Evolutionary conservation across 371 early-diverging fungal species (phyloP).

Genomic region (Mycotypha africana): DNA sequence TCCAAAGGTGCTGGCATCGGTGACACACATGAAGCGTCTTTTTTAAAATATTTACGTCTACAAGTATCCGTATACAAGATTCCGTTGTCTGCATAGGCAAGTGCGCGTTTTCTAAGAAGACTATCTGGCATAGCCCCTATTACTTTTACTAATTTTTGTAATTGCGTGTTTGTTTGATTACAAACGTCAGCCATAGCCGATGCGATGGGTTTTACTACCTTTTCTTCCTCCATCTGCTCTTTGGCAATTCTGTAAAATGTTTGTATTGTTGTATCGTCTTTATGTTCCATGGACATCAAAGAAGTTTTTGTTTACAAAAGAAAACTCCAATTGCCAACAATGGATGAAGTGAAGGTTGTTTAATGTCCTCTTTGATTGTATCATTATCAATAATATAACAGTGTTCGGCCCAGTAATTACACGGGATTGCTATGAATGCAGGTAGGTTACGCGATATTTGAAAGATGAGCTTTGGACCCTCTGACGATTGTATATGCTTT

Average conservation of each 20-base stretch:
- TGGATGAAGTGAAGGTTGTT: too few species aligned
- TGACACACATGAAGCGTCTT: conserved; percentile 1
- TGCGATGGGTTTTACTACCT: neutral
- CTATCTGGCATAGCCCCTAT: too few species aligned
- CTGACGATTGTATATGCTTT: too few species aligned
- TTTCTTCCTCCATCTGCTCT: conserved; percentile 3
- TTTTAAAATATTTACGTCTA: conserved; percentile 4
- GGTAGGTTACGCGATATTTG: too few species aligned
- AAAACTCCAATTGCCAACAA: too few species aligned
- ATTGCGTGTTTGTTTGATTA: conserved; percentile 1
- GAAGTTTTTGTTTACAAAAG: conserved; percentile 6
- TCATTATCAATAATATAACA: too few species aligned
- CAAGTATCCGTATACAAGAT: conserved; percentile 3
- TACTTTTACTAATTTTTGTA: conserved; percentile 5
- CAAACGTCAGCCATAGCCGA: neutral
- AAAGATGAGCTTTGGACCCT: too few species aligned
- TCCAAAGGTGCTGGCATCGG: conserved; percentile 4
- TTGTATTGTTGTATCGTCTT: conserved; percentile 13
- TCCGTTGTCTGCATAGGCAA: conserved; percentile 2
- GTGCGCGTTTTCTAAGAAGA: neutral
- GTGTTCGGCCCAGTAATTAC: too few species aligned
- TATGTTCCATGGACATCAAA: conserved; percentile 8
- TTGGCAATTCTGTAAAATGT: conserved; percentile 16
- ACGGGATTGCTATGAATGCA: too few species aligned
- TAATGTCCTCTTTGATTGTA: too few species aligned